Evolutionary conservation across 192 early-diverging fungal genomes (phyloP), one percentile per base, ranked within the genome.

Genomic region (Podila verticillata): DNA sequence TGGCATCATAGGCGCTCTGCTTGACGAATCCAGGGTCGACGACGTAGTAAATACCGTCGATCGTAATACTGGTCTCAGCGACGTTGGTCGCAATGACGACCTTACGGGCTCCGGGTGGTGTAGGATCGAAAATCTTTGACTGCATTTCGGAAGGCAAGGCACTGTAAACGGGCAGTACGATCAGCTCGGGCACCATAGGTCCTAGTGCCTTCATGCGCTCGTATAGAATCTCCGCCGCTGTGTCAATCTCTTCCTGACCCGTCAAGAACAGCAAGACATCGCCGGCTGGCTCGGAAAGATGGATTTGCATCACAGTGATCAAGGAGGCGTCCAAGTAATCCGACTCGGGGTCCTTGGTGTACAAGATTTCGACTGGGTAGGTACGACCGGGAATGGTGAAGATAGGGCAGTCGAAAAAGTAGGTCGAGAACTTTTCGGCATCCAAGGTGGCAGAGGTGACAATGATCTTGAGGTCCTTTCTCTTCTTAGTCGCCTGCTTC

Each of bases 191-290:
- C 4, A 92, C 89, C 66, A 91, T 87, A 4, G 86, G 88, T 20
- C 89, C 92, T 7, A 95, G 83, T 12, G 90, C 89, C 47, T 89
- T 89, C 88, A 92, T 87, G 20, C 89, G 89, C 64, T 95, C 93
- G 68, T 89, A 89, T 24, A 94, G 51, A 60, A 92, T 88, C 67
- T 91, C 91, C 39, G 87, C 80, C 32, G 92, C 87, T 2, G 91
- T 96, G 81, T 99, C 98, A 48, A 99, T 98, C 79, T 99, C 98
- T 86, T 99, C 98, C 78, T 98, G 96, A 83, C 98, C 98, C 0
- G 98, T 98, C 83, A 99, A 88, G 68, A 99, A 99, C 9, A 99
- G 84, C 19, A 99, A 83, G 47, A 99, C 91, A 61, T 99, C 98
- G 49, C 98, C 98, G 1, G 94, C 87, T 4, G 95, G 92, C 85